Base-by-base conservation (phyloP, 306 rosid genomes). In the Prinsepia uniflora region DNA sequence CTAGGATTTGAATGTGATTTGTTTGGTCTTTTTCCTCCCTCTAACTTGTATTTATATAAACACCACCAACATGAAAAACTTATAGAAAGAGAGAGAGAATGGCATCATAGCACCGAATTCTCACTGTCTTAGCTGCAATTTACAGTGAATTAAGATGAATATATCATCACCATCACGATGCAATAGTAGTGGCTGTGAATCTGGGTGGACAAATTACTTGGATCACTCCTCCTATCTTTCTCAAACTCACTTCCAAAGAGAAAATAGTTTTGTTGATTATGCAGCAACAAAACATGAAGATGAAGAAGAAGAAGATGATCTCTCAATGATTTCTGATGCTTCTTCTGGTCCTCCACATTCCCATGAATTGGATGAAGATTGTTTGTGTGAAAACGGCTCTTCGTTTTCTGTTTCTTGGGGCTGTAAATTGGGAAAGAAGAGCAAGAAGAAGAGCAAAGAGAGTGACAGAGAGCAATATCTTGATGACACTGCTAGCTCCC, bases 401-500 rank as follows among this genome's bases (percentile, higher is more conserved):
- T 63, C 72, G 18, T 57, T 66, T 42, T 59, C 70, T 68, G 57
- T 53, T 76, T 70, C 73, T 40, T 67, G 85, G 34, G 80, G 74
- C 57, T 62, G 81, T 30, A 71, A 72, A 41, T 63, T 42, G 54
- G 67, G 68, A 44, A 81, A 82, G 39, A 68, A 62, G 19, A 54
- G 64, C 60, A 76, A 62, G 40, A 81, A 75, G 71, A 83, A 80
- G 53, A 86, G 75, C 81, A 89, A 81, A 73, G 76, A 24, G 75
- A 68, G 79, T 6, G 82, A 63, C 83, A 77, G 47, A 73, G 81
- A 84, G 59, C 84, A 81, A 20, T 75, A 68, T 56, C 96, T 94
- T 72, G 99, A 89, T 80, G 99, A 91, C 81, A 94, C 97, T 74
- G 97, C 99, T 34, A 91, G 96, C 80, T 94, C 97, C 75, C 83